Evolutionary conservation across 208 protist genomes (phyloP), one percentile per base, ranked within the genome.

Genomic region (Acanthamoeba lenticulata): DNA sequence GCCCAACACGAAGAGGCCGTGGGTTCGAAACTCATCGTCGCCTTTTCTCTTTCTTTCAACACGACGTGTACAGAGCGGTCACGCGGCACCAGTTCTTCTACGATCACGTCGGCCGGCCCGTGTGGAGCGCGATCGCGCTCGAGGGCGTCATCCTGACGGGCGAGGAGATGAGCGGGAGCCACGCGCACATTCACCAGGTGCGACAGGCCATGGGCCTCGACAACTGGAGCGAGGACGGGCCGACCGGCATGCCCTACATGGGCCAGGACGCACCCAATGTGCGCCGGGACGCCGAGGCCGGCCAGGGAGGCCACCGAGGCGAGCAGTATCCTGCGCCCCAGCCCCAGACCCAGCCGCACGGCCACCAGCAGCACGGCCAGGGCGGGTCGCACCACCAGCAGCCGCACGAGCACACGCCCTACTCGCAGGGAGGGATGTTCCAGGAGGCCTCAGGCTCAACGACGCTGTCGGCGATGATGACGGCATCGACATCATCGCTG

Each of bases 1-100:
- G n/a, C 34, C 27, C 34, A 5, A 7, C 62, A 38, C 27, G 9
- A 7, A 38, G 27, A 5, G 21, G 29, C 19, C n/a, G 5, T 55
- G 5, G 74, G 15, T 5, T 5, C 36, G n/a, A 45, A 9, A 44
- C n/a, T 55, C 74, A 24, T 85, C 15, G 6, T 85, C 27, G 74
- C 24, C 4, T 36, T 52, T 52, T 36, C 9, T 57, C 2, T 27
- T 57, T 52, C 19, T 52, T 55, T 36, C 77, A 52, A 2, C 49
- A 52, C 15, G 1, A 32, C 36, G 11, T 79, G 15, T 36, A 27
- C 45, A 86, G 77, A 27, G 77, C 77, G 3, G 45, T 86, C 2
- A 86, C 77, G 5, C 9, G 77, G 34, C 77, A 86, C 42, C 77
- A 86, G 32, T 86, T 86, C 77, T 86, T 86, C 77, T 86, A 86